These are phyloP conservation scores for Mitragyna speciosa DNA, from an alignment of 257 asterid genomes.

Conservation along the genomic window DNA sequence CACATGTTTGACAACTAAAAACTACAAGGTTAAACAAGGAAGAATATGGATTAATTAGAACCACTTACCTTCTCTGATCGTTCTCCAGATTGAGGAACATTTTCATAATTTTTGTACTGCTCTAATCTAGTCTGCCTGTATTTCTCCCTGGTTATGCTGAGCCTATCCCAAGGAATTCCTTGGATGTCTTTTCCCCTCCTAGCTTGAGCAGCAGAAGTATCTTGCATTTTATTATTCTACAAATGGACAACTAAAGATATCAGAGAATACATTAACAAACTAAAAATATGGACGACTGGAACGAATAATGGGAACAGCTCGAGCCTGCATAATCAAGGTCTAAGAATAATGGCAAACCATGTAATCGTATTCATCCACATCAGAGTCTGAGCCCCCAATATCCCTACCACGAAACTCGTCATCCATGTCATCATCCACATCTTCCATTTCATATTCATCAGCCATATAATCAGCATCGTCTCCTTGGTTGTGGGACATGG, in stretches of 20 bases:
- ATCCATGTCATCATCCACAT: constrained; percentile 67
- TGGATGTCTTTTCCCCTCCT: constrained; percentile 87
- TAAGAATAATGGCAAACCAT: constrained; percentile 46
- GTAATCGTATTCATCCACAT: constrained; percentile 70
- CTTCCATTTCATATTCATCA: constrained; percentile 83
- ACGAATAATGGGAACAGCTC: background rate
- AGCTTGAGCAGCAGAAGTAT: constrained; percentile 90
- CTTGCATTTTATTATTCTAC: constrained; percentile 64
- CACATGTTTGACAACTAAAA: too few species aligned
- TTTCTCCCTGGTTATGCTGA: constrained; percentile 76
- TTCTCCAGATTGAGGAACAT: constrained; percentile 74
- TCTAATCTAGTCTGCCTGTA: constrained; percentile 77
- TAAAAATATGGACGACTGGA: background rate
- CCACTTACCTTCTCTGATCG: constrained; percentile 61
- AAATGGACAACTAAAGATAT: constrained; percentile 8
- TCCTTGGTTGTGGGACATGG: constrained; percentile 61
- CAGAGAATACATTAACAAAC: background rate
- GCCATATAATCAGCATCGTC: constrained; percentile 73
- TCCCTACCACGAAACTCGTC: constrained; percentile 57
- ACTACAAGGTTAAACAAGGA: background rate
- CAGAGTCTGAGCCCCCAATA: constrained; percentile 75
- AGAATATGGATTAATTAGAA: background rate
- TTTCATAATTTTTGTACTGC: constrained; percentile 80
- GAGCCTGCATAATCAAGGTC: constrained; percentile 1
- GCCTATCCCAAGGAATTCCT: constrained; percentile 96